Evolutionary conservation across 257 asterid genomes (phyloP).

Genomic region (Mitragyna speciosa): DNA sequence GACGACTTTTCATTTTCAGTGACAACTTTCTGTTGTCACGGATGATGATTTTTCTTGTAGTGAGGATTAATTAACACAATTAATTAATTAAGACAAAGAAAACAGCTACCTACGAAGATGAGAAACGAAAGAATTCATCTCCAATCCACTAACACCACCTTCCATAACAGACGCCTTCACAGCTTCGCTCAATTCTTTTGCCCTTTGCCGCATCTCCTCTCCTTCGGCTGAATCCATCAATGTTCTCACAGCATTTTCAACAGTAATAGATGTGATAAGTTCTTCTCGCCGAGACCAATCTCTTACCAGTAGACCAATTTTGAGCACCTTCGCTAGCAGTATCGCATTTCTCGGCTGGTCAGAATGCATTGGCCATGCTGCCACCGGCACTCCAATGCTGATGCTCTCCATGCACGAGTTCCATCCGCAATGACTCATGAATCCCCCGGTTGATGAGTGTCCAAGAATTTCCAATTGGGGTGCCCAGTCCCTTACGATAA

Average conservation of each 20-base stretch:
- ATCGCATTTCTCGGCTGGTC: constrained; percentile 22
- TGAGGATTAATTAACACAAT: too few species aligned
- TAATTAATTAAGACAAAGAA: too few species aligned
- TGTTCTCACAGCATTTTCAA: constrained; percentile 12
- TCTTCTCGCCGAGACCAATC: constrained; percentile 9
- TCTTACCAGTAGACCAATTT: constrained; percentile 8
- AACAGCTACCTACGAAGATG: neutral
- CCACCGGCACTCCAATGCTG: constrained; percentile 27
- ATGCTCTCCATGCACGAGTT: constrained; percentile 28
- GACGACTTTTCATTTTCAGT: too few species aligned
- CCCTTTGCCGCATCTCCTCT: constrained; percentile 23
- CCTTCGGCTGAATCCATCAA: constrained; percentile 29
- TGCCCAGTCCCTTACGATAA: constrained; percentile 27
- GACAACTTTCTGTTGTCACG: too few species aligned
- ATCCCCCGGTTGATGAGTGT: constrained; percentile 28
- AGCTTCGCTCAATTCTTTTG: neutral
- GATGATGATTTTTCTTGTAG: too few species aligned
- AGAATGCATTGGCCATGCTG: constrained; percentile 29
- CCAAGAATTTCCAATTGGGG: constrained; percentile 23
- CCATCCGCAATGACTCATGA: constrained; percentile 31
- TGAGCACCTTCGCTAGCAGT: constrained; percentile 11
- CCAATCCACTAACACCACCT: constrained; percentile 18
- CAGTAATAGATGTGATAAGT: constrained; percentile 6
- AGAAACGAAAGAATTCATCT: neutral
- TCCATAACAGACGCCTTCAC: constrained; percentile 16